Conservation (phyloP, 176 grass and related monocot genomes). For the Phyllostachys edulis region DNA sequence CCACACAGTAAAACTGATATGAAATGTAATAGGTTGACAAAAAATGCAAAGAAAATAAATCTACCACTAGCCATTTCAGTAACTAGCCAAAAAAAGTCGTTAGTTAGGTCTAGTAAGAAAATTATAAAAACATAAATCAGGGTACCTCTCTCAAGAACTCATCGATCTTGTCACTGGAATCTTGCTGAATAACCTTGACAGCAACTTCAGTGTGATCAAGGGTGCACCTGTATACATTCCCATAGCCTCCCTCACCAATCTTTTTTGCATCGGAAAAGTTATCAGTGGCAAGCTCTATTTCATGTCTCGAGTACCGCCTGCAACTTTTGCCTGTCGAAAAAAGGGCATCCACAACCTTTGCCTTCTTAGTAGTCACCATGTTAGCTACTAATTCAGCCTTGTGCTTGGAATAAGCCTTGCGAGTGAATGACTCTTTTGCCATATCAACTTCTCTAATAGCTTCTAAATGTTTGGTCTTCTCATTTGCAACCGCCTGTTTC, state of each 20-base stretch:
- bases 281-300: constrained; percentile 89
- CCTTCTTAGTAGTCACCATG: constrained; percentile 41
- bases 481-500: constrained; percentile 41
- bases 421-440: constrained; percentile 40
- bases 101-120: not conserved
- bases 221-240: constrained; percentile 84
- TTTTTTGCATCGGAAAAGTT: constrained; percentile 87
- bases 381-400: constrained; percentile 50
- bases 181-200: constrained; percentile 83
- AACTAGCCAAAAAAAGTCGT: not conserved
- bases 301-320: constrained; percentile 72
- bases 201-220: constrained; percentile 96
- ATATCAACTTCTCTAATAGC: constrained; percentile 52
- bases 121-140: not conserved
- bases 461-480: constrained; percentile 49
- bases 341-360: constrained; percentile 53
- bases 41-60: not conserved
- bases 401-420: constrained; percentile 48
- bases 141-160: constrained; percentile 91
- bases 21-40: not conserved
- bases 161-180: constrained; percentile 65
- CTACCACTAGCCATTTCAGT: not conserved
- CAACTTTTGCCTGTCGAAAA: constrained; percentile 61
- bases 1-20: not conserved
- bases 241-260: constrained; percentile 93